Base-by-base conservation (phyloP, 2,329 filamentous ascomycete species). In the Apiospora kogelbergensis region DNA sequence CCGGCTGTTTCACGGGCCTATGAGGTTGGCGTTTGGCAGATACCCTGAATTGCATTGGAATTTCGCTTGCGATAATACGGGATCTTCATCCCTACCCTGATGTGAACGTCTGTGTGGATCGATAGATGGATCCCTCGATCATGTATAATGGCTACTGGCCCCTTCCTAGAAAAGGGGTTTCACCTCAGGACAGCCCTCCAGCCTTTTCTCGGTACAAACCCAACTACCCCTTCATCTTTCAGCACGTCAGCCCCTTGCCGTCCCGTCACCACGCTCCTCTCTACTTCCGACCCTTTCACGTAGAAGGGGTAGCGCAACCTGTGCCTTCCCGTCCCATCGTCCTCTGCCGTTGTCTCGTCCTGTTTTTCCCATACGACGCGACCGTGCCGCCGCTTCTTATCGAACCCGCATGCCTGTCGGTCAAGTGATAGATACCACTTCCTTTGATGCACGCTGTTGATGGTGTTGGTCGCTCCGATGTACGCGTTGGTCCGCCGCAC, bases 251-350 rank as follows among this genome's bases (percentile, higher is more conserved):
- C 78, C 1, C 86, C 89, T 11, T 82, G 80, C 67, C 90, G 81
- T 1, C 89, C 89, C 2, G 90, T 93, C 3, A 93, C 83, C 2
- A 92, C 81, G 74, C 90, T 93, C n/a, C 84, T 82, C 79, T 93
- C 91, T 45, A 82, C 73, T 1, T 90, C 88, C 6, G 84, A 82
- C 0, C 90, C 91, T 9, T 81, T 80, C 1, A 93, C 88, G 69
- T 87, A 84, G 71, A 93, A 93, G 0, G 88, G 82, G 73, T 88
- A 91, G 0, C 80, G 81, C 5, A 83, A 70, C 26, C 53, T 37
- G 7, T 37, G 7, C 80, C 78, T 11, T 60, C 69, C 17, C 66
- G 15, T 20, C 24, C 22, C 68, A 69, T 72, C 75, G 71, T 1
- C 68, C 7, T 33, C 70, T 37, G 71, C 69, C 40, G 41, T 33